Percentiles rank a stretch among this genome's conserved stretches.
These are phyloP conservation scores for Penicillium sp. DNA, from an alignment of 2,329 filamentous ascomycete species.

Conservation along the genomic window DNA sequence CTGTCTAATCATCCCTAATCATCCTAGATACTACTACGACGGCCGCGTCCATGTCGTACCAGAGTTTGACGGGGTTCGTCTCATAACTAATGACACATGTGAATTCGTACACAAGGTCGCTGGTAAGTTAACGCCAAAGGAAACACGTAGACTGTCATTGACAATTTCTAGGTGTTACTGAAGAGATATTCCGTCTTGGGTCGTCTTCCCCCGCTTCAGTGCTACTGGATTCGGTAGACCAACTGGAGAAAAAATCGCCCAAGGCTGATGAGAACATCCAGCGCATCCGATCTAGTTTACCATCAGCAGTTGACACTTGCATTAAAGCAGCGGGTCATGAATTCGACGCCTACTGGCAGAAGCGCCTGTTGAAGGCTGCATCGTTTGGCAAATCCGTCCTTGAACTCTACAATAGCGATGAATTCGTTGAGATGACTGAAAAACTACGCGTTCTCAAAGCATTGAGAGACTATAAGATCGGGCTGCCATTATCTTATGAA, in stretches of 20 bases:
- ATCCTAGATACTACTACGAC: constrained; percentile 77
- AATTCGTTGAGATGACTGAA: constrained; percentile 98
- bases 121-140: constrained; percentile 32
- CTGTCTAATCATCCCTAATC: constrained; percentile 23
- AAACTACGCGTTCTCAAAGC: constrained; percentile 89
- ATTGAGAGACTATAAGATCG: constrained; percentile 85
- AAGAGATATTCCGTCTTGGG: constrained; percentile 84
- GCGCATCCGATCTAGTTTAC: constrained; percentile 79
- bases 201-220: constrained; percentile 88
- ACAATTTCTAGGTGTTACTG: constrained; percentile 59
- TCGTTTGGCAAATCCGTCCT: constrained; percentile 97
- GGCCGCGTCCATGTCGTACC: constrained; percentile 84
- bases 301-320: constrained; percentile 90
- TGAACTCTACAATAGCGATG: constrained; percentile 95
- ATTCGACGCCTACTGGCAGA: constrained; percentile 88
- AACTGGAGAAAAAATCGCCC: constrained; percentile 88
- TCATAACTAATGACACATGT: constrained; percentile 91
- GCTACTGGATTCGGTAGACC: constrained; percentile 86
- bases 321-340: constrained; percentile 92
- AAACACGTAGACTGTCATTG: constrained; percentile 1
- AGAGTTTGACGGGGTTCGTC: constrained; percentile 82
- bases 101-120: constrained; percentile 96
- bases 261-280: constrained; percentile 98
- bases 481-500: constrained; percentile 85
- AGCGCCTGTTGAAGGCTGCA: constrained; percentile 89